These are phyloP conservation scores for Wickerhamomyces hampshirensis DNA, from an alignment of 805 yeast species.

Conservation along the genomic window DNA sequence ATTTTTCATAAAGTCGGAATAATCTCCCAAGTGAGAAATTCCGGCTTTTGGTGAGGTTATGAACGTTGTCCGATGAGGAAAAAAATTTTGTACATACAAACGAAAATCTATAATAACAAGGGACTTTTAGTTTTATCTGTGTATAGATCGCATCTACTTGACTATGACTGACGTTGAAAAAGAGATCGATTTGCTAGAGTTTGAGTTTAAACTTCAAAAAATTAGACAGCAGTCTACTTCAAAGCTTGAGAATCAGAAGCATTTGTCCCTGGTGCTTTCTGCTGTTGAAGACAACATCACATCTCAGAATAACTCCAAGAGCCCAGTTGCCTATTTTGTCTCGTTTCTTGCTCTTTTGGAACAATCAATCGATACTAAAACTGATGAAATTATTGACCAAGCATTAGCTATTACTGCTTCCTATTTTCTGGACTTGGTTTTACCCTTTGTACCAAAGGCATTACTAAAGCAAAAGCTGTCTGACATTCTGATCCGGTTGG, in stretches of 20 bases:
- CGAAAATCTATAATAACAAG: too few relatives aligned
- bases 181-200: constrained; percentile 23
- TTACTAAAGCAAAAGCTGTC: constrained; percentile 71
- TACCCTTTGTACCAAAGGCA: constrained; percentile 66
- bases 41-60: too few relatives aligned
- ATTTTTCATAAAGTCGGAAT: not conserved
- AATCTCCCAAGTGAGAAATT: too few relatives aligned
- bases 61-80: constrained; percentile 1
- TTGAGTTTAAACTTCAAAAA: constrained; percentile 58
- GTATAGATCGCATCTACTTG: not conserved
- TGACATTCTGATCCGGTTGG: constrained; percentile 72
- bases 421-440: constrained; percentile 75
- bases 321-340: constrained; percentile 80
- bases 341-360: constrained; percentile 79
- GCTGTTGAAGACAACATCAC: constrained; percentile 88
- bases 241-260: constrained; percentile 84
- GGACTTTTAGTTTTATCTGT: too few relatives aligned
- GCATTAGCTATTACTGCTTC: constrained; percentile 70
- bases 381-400: constrained; percentile 49
- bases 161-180: constrained; percentile 12
- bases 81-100: too few relatives aligned
- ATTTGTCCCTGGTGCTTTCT: constrained; percentile 72
- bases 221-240: constrained; percentile 70
- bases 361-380: constrained; percentile 50
- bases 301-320: constrained; percentile 34